These are phyloP conservation scores for Flaveria sonorensis DNA, from an alignment of 129 eudicot genomes.

Conservation along the genomic window DNA sequence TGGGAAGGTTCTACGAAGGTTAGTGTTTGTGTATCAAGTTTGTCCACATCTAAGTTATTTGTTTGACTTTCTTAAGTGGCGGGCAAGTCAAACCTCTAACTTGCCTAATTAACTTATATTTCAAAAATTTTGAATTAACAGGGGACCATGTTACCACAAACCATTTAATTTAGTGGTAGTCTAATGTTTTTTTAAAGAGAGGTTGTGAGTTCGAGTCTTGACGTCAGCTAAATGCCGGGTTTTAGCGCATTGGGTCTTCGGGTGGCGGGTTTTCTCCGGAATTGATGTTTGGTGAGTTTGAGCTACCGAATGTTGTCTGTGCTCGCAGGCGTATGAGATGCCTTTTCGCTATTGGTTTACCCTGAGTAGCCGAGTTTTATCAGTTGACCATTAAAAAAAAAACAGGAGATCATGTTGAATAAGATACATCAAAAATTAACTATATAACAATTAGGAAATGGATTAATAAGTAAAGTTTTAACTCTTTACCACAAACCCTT, in stretches of 20 bases:
- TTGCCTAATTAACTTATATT: background rate
- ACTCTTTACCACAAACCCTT: too few species aligned
- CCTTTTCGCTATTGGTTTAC: too few species aligned
- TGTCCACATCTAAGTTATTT: constrained; percentile 2
- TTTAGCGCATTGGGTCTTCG: too few species aligned
- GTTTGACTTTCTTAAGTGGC: background rate
- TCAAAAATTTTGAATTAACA: background rate
- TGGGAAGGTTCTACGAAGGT: background rate
- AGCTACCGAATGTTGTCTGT: too few species aligned
- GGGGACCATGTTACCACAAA: background rate
- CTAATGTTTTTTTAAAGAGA: background rate
- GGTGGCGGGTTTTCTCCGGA: too few species aligned
- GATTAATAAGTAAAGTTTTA: too few species aligned
- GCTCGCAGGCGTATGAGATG: too few species aligned
- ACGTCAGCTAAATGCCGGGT: background rate
- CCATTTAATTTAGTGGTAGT: background rate
- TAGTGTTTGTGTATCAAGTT: background rate
- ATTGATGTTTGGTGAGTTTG: too few species aligned
- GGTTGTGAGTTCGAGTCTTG: background rate
- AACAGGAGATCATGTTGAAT: background rate
- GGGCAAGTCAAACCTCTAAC: background rate
- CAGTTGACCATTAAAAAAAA: too few species aligned
- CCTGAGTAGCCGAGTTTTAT: too few species aligned
- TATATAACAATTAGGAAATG: too few species aligned
- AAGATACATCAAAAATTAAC: too few species aligned